These are phyloP conservation scores for Penicillium coffeae DNA, from an alignment of 495 filamentous ascomycete genomes.

Conservation along the genomic window DNA sequence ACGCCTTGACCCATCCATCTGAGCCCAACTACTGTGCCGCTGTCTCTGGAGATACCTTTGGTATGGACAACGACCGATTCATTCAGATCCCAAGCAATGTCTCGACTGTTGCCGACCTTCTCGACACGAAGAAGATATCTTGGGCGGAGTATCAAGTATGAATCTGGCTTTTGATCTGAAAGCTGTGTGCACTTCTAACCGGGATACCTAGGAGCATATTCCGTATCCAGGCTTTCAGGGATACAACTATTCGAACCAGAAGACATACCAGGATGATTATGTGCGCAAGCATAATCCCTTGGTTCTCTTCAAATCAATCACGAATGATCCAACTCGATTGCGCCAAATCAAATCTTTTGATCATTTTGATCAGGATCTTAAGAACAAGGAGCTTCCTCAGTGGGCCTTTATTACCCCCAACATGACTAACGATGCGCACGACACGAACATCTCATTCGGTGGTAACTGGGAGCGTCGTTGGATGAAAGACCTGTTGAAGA, in stretches of 20 bases:
- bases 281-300: slow-evolving; percentile 74
- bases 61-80: slow-evolving; percentile 65
- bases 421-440: slow-evolving; percentile 71
- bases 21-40: slow-evolving; percentile 67
- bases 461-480: slow-evolving; percentile 57
- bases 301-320: slow-evolving; percentile 57
- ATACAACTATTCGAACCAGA: slow-evolving; percentile 49
- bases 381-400: slow-evolving; percentile 57
- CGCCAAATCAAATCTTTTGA: slow-evolving; percentile 65
- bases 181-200: neutral
- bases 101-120: slow-evolving; percentile 63
- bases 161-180: neutral
- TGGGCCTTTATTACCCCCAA: slow-evolving; percentile 75
- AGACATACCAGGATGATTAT: slow-evolving; percentile 54
- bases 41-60: slow-evolving; percentile 62
- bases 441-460: slow-evolving; percentile 59
- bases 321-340: slow-evolving; percentile 46
- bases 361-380: slow-evolving; percentile 56
- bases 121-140: slow-evolving; percentile 61
- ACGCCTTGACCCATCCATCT: slow-evolving; percentile 60
- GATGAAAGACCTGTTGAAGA: slow-evolving; percentile 55
- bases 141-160: slow-evolving; percentile 62
- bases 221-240: slow-evolving; percentile 66
- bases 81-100: slow-evolving; percentile 53
- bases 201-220: slow-evolving; percentile 45